A percentile compares a stretch with the other conserved stretches of the same genome.
phyloP scores from a whole-genome alignment of 495 filamentous ascomycete genomes.

The Penicillium diatomitis region DNA sequence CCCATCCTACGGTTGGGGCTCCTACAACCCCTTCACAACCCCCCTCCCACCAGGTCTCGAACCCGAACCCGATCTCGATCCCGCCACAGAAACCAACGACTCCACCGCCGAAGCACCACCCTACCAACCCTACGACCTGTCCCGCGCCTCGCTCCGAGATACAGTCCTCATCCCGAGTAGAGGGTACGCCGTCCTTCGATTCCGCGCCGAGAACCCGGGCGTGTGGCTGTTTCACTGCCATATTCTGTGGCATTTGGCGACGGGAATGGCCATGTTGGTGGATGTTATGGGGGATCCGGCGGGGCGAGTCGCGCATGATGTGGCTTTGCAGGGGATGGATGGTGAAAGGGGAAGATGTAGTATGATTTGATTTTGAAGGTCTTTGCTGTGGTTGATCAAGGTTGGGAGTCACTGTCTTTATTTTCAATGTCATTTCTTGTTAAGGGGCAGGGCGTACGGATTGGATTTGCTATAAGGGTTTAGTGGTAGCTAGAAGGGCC shows the following conservation, averaged over 20 bases:
- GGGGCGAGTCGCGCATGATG: slow-evolving; percentile 13
- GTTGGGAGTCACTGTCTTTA: no score
- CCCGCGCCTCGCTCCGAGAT: slow-evolving; percentile 36
- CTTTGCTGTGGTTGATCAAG: no score
- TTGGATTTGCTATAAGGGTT: no score
- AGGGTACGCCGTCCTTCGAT: slow-evolving; percentile 53
- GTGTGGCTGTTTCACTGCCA: slow-evolving; percentile 53
- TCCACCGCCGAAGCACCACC: neutral
- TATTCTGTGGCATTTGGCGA: slow-evolving; percentile 54
- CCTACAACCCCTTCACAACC: slow-evolving; percentile 39
- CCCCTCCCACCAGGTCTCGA: slow-evolving; percentile 15
- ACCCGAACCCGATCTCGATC: neutral
- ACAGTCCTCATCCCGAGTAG: slow-evolving; percentile 48
- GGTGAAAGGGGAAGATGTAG: neutral
- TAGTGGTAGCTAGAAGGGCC: no score
- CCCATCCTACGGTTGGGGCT: slow-evolving; percentile 28
- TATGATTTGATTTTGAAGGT: neutral
- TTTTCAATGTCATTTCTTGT: no score
- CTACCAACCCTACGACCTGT: slow-evolving; percentile 28
- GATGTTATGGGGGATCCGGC: slow-evolving; percentile 18
- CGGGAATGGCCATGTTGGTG: slow-evolving; percentile 38
- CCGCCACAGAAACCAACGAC: neutral
- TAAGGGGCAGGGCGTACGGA: no score
- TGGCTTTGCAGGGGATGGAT: neutral
- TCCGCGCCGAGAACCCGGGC: slow-evolving; percentile 59